Evolutionary conservation across 2,329 filamentous ascomycete genomes (phyloP).

Genomic region (Apiospora rasikravindrae): DNA sequence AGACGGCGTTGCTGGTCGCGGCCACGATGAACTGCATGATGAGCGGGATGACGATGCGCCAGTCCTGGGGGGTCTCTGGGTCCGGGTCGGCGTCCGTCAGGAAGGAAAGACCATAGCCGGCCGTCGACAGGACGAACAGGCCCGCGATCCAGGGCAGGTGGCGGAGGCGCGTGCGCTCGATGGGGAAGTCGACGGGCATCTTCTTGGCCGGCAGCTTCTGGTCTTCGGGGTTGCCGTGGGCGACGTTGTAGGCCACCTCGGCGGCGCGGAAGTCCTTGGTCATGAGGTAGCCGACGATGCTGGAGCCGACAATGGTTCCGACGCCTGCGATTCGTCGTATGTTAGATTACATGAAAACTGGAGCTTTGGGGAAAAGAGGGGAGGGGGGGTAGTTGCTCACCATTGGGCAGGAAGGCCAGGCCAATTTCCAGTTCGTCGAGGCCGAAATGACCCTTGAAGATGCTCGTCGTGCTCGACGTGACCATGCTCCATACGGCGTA

Average conservation of each 20-base stretch:
- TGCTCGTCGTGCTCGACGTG: conserved; percentile 45
- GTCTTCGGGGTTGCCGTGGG: conserved; percentile 33
- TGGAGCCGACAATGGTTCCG: conserved; percentile 49
- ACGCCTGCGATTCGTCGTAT: conserved; percentile 29
- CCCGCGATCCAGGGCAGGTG: conserved; percentile 46
- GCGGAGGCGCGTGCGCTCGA: conserved; percentile 47
- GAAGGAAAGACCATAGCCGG: conserved; percentile 42
- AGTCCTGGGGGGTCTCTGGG: conserved; percentile 26
- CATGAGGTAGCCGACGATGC: conserved; percentile 47
- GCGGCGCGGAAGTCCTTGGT: conserved; percentile 41
- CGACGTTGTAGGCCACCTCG: conserved; percentile 37
- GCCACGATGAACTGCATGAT: conserved; percentile 42
- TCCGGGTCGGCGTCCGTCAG: conserved; percentile 20
- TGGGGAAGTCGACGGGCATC: conserved; percentile 45
- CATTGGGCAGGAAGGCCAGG: conserved; percentile 35
- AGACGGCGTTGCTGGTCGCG: conserved; percentile 43
- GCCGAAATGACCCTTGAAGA: conserved; percentile 39
- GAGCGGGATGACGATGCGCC: conserved; percentile 34
- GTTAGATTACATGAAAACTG: neutral
- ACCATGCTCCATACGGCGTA: conserved; percentile 54
- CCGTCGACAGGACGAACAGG: conserved; percentile 42
- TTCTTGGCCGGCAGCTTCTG: conserved; percentile 34
- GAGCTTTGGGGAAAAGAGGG: too few relatives aligned
- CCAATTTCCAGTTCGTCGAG: conserved; percentile 34
- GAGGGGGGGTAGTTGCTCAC: conserved; percentile 1